phyloP scores from a whole-genome alignment of 148 eudicot species.

The Fagopyrum tataricum region DNA sequence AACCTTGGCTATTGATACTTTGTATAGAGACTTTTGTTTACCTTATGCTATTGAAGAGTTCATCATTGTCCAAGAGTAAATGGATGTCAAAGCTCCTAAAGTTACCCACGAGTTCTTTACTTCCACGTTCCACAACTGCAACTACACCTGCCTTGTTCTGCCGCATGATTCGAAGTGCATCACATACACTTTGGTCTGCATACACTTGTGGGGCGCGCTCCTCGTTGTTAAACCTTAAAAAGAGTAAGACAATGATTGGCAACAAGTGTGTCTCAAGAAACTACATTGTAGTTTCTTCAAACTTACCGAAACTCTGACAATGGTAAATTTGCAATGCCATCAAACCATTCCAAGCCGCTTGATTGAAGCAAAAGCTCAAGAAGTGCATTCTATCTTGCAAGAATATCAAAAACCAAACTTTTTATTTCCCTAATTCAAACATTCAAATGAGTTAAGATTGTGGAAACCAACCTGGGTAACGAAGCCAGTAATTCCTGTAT shows the following conservation, averaged over 20 bases:
- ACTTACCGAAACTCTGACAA: slow-evolving; percentile 34
- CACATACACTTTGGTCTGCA: slow-evolving; percentile 31
- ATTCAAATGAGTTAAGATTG: neutral
- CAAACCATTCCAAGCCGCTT: slow-evolving; percentile 48
- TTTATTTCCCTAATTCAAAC: neutral
- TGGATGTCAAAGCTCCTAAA: slow-evolving; percentile 27
- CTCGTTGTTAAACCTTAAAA: slow-evolving; percentile 23
- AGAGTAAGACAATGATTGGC: neutral
- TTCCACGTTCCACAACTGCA: slow-evolving; percentile 31
- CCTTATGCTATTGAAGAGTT: slow-evolving; percentile 24
- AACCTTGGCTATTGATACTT: too few relatives aligned
- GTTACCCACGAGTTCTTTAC: slow-evolving; percentile 27
- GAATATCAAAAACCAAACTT: neutral
- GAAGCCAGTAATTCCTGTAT: slow-evolving; percentile 24
- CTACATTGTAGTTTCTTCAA: neutral
- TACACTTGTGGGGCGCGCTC: slow-evolving; percentile 18
- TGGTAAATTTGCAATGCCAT: slow-evolving; percentile 29
- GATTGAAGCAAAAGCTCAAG: slow-evolving; percentile 38
- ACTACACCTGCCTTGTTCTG: slow-evolving; percentile 26
- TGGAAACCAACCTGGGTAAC: slow-evolving; percentile 32
- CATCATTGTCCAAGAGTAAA: slow-evolving; percentile 28
- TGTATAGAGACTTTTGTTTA: too few relatives aligned
- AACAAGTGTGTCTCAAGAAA: too few relatives aligned
- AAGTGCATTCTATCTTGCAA: slow-evolving; percentile 34
- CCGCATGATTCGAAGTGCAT: slow-evolving; percentile 23